Evolutionary conservation across 495 filamentous ascomycete species (phyloP).

Genomic region (Penicillium maclennaniae): DNA sequence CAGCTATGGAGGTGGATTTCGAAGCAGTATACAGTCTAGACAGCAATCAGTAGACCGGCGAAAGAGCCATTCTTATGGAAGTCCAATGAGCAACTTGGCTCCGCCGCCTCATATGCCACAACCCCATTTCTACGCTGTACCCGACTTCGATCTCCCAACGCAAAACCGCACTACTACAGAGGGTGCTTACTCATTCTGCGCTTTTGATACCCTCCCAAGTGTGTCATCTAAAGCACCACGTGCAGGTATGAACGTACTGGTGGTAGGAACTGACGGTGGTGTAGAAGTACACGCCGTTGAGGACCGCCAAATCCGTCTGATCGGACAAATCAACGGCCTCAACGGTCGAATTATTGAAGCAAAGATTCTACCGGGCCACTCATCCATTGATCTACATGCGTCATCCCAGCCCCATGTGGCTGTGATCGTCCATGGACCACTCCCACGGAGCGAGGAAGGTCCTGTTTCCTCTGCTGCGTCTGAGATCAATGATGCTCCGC

Average conservation of each 20-base stretch:
- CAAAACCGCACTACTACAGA: conserved; percentile 38
- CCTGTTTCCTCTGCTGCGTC: conserved; percentile 34
- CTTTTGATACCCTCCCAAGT: conserved; percentile 66
- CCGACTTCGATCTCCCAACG: conserved; percentile 46
- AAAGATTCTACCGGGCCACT: conserved; percentile 66
- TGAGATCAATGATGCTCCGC: conserved; percentile 35
- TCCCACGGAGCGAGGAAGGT: conserved; percentile 37
- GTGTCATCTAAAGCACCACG: conserved; percentile 42
- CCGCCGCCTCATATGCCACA: conserved; percentile 80
- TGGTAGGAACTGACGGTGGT: conserved; percentile 72
- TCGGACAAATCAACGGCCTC: conserved; percentile 67
- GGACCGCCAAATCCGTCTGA: conserved; percentile 59
- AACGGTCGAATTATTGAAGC: conserved; percentile 77
- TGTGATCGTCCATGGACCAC: conserved; percentile 71
- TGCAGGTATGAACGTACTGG: conserved; percentile 61
- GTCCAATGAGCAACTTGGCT: conserved; percentile 46
- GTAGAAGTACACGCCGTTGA: conserved; percentile 68
- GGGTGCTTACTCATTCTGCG: conserved; percentile 69
- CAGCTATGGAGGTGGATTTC: conserved; percentile 43
- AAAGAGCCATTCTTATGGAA: conserved; percentile 45
- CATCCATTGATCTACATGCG: conserved; percentile 36
- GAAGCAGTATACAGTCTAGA: conserved; percentile 33
- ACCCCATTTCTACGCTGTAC: conserved; percentile 62
- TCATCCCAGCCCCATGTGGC: conserved; percentile 62
- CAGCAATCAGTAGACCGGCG: conserved; percentile 40